Conservation (phyloP, 2,329 filamentous ascomycete genomes). For the Penicillium sp. region DNA sequence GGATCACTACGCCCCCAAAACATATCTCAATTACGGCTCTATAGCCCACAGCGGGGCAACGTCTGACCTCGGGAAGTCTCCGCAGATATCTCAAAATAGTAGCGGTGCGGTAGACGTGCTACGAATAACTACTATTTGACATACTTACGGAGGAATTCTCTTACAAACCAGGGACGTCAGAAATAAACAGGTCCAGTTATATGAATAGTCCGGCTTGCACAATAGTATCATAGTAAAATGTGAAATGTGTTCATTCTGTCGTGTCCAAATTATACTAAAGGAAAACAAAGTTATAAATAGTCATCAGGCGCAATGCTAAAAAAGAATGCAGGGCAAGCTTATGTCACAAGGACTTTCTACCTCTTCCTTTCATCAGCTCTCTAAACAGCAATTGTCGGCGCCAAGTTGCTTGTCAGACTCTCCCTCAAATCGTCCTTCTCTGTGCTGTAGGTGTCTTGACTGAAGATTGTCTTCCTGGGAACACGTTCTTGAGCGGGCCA, state of each 20-base stretch:
- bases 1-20: no score
- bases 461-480: constrained; percentile 11
- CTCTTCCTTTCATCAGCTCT: neutral
- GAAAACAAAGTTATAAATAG: neutral
- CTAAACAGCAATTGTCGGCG: constrained; percentile 11
- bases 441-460: constrained; percentile 13
- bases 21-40: no score
- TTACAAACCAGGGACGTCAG: no score
- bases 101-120: no score
- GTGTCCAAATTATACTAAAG: neutral
- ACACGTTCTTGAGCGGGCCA: constrained; percentile 46
- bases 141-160: no score
- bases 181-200: no score
- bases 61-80: no score
- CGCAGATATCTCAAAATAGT: no score
- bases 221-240: neutral
- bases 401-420: constrained; percentile 3
- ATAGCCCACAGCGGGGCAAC: no score
- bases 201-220: no score
- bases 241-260: neutral
- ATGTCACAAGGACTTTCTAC: neutral
- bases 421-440: constrained; percentile 12
- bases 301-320: neutral
- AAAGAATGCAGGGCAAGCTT: neutral
- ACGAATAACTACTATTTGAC: no score